phyloP scores from a whole-genome alignment of 208 protist species.

The Leishmania lainsoni region DNA sequence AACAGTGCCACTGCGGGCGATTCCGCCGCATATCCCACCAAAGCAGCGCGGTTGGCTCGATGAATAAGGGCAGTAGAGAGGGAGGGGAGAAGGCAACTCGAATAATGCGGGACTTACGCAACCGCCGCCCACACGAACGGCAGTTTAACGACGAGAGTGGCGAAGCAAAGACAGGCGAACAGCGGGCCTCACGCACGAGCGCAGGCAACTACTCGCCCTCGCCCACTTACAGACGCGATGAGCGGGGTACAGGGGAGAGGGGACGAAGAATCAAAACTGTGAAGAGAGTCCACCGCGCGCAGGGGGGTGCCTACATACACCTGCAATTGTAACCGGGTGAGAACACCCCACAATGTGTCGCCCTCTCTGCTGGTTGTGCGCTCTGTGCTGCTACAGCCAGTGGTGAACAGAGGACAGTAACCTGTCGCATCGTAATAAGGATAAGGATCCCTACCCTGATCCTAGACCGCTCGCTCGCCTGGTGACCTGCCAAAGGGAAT shows the following conservation, averaged over 20 bases:
- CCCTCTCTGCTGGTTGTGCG: neutral
- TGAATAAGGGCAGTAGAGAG: neutral
- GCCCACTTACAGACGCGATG: neutral
- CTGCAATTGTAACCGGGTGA: neutral
- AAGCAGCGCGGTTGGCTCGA: neutral
- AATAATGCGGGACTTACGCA: neutral
- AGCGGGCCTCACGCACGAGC: too few species aligned
- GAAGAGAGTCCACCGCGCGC: slow-evolving; percentile 6
- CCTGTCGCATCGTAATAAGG: neutral
- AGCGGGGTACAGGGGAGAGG: neutral
- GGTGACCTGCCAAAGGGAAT: slow-evolving; percentile 81
- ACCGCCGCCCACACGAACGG: neutral
- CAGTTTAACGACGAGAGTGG: neutral
- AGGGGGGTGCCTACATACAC: neutral
- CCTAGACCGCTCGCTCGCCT: slow-evolving; percentile 66
- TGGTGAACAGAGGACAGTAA: neutral
- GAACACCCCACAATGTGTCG: neutral
- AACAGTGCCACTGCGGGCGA: too few species aligned
- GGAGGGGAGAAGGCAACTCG: neutral
- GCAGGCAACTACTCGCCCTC: neutral
- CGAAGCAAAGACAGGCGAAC: too few species aligned
- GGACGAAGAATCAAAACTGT: slow-evolving; percentile 13
- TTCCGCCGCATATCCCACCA: neutral
- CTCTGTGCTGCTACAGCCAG: neutral
- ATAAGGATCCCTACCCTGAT: neutral